Evolutionary conservation across 2,329 filamentous ascomycete genomes (phyloP).

Genomic region (Aspergillus puulaauensis): DNA sequence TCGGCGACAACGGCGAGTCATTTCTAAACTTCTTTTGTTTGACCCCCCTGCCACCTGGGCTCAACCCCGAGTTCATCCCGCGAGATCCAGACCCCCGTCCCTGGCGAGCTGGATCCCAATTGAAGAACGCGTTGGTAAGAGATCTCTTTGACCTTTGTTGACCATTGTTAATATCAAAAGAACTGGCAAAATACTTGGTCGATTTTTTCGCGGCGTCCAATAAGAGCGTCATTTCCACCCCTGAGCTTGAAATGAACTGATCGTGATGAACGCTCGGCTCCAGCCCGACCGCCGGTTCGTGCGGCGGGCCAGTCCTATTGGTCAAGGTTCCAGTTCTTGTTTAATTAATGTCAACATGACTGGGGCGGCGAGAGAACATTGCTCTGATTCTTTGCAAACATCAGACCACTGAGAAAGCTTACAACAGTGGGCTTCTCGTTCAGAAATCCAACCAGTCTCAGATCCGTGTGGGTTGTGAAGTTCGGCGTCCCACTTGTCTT

Average conservation of each 20-base stretch:
- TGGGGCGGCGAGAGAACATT: neutral
- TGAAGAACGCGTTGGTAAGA: too few relatives aligned
- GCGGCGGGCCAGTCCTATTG: constrained; percentile 14
- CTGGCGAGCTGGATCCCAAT: too few relatives aligned
- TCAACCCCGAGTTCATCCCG: too few relatives aligned
- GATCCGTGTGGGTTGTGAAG: neutral
- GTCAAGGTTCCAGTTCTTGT: constrained; percentile 7
- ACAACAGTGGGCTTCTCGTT: neutral
- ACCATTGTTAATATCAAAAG: too few relatives aligned
- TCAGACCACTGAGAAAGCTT: neutral
- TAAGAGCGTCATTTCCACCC: neutral
- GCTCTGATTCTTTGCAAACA: neutral
- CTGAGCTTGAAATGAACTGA: constrained; percentile 9
- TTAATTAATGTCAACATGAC: constrained; percentile 3
- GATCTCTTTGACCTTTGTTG: too few relatives aligned
- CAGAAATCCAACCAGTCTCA: neutral
- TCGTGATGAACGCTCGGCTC: constrained; percentile 13
- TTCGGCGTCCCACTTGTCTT: neutral
- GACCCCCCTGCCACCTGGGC: too few relatives aligned
- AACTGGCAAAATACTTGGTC: neutral
- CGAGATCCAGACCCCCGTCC: too few relatives aligned
- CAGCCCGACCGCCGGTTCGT: constrained; percentile 15
- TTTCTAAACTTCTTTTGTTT: neutral
- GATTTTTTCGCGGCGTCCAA: neutral
- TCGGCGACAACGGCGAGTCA: constrained; percentile 1